phyloP scores from a whole-genome alignment of 805 yeast genomes.

The Candida silvatica region DNA sequence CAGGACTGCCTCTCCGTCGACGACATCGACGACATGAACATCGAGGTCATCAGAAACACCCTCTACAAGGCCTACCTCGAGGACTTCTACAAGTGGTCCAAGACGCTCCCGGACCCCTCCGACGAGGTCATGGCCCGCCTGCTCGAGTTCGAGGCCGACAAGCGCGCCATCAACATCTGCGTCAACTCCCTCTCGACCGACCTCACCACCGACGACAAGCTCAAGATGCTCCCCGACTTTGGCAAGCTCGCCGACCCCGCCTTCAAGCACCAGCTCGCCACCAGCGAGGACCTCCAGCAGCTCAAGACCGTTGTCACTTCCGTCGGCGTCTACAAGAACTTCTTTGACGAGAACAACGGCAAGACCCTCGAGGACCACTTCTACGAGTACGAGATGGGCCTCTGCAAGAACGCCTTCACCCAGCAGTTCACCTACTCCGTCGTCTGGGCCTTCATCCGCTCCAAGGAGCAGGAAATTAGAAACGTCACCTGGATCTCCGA shows the following conservation, averaged over 20 bases:
- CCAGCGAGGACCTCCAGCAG: constrained; percentile 80
- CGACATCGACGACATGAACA: constrained; percentile 90
- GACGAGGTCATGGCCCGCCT: constrained; percentile 71
- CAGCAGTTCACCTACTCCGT: constrained; percentile 91
- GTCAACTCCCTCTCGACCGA: constrained; percentile 84
- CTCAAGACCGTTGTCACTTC: constrained; percentile 56
- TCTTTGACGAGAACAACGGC: constrained; percentile 38
- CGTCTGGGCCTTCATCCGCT: constrained; percentile 94
- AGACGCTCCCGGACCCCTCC: constrained; percentile 61
- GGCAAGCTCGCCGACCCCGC: constrained; percentile 73
- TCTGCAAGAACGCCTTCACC: constrained; percentile 88
- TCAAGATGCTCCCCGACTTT: constrained; percentile 65
- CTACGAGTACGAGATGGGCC: constrained; percentile 84
- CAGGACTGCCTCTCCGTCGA: constrained; percentile 80
- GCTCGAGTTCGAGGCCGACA: constrained; percentile 88
- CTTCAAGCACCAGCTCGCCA: constrained; percentile 55
- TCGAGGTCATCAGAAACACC: constrained; percentile 88
- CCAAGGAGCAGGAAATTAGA: constrained; percentile 94
- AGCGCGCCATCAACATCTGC: constrained; percentile 86
- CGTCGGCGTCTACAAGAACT: constrained; percentile 58
- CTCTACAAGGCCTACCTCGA: constrained; percentile 90
- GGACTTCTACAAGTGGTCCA: constrained; percentile 67
- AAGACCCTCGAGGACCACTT: constrained; percentile 89
- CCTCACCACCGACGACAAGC: constrained; percentile 63
- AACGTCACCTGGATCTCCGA: constrained; percentile 99